phyloP scores from a whole-genome alignment of 2,329 filamentous ascomycete species.

The Nothophoma quercina region DNA sequence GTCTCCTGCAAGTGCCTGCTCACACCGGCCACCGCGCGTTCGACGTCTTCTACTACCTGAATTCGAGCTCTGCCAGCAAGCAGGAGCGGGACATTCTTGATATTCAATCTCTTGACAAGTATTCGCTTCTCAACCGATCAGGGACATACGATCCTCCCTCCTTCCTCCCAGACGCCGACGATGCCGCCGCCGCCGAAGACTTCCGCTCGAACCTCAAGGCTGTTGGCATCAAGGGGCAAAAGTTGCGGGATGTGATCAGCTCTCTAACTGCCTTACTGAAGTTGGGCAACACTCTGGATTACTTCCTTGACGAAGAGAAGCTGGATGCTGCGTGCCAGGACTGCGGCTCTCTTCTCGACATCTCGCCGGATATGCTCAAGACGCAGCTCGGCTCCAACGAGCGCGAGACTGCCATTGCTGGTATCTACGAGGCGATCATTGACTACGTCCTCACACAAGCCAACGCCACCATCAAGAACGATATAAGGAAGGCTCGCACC shows the following conservation, averaged over 20 bases:
- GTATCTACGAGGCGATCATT: slow-evolving; percentile 90
- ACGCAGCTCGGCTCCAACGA: slow-evolving; percentile 85
- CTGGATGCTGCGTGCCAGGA: slow-evolving; percentile 90
- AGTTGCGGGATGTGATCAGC: slow-evolving; percentile 83
- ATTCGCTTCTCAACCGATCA: slow-evolving; percentile 80
- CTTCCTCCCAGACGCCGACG: slow-evolving; percentile 91
- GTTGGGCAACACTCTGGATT: slow-evolving; percentile 88
- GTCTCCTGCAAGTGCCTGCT: slow-evolving; percentile 79
- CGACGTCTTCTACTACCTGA: slow-evolving; percentile 96
- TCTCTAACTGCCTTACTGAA: slow-evolving; percentile 87
- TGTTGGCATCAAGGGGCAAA: slow-evolving; percentile 90
- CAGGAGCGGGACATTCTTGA: slow-evolving; percentile 89
- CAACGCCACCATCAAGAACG: slow-evolving; percentile 80
- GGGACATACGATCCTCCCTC: slow-evolving; percentile 85
- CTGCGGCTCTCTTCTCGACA: slow-evolving; percentile 81
- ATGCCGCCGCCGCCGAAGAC: slow-evolving; percentile 91
- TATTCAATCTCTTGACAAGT: slow-evolving; percentile 77
- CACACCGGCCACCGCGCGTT: slow-evolving; percentile 89
- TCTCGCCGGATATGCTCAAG: slow-evolving; percentile 84
- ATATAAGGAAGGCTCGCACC: slow-evolving; percentile 72
- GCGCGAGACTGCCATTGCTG: slow-evolving; percentile 80
- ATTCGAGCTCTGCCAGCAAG: slow-evolving; percentile 88
- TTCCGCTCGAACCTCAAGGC: slow-evolving; percentile 86
- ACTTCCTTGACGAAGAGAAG: slow-evolving; percentile 81
- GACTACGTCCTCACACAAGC: slow-evolving; percentile 93